Conservation (phyloP, 768 basidiomycete species). For the Thelephora ganbajun region DNA sequence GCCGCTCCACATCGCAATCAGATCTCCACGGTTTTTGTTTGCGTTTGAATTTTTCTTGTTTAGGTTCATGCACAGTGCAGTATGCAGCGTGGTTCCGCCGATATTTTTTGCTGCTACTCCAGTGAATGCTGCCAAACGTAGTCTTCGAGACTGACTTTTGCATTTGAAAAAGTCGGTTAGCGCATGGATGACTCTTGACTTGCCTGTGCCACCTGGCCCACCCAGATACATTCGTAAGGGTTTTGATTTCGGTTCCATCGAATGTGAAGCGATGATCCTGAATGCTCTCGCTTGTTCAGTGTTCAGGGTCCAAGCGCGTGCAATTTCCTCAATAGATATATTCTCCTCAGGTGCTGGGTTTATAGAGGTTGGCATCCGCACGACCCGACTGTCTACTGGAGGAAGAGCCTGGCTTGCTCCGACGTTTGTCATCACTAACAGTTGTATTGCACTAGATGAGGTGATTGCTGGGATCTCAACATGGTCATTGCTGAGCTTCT, state of each 20-base stretch:
- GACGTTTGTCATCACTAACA: background rate
- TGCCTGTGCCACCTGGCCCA: background rate
- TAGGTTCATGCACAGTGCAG: slow-evolving; percentile 10
- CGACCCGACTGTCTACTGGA: background rate
- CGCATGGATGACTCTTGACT: background rate
- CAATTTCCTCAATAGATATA: background rate
- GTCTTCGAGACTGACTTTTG: slow-evolving; percentile 4
- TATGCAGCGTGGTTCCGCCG: slow-evolving; percentile 25
- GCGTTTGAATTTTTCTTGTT: background rate
- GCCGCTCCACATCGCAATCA: slow-evolving; percentile 22
- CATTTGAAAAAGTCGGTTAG: background rate
- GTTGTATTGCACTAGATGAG: background rate
- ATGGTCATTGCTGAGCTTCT: background rate
- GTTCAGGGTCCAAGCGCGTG: slow-evolving; percentile 16
- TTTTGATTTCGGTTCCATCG: slow-evolving; percentile 1
- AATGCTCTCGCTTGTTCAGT: slow-evolving; percentile 21
- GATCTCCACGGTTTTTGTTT: slow-evolving; percentile 8
- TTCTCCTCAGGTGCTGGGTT: background rate
- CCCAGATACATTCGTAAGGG: slow-evolving; percentile 21
- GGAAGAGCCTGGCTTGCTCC: too few species aligned
- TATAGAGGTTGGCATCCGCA: background rate
- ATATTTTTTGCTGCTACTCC: slow-evolving; percentile 18
- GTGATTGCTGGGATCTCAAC: background rate
- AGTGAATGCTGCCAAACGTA: slow-evolving; percentile 5
- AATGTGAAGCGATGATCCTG: slow-evolving; percentile 17